Evolutionary conservation across 768 basidiomycete species (phyloP).

Genomic region (Sarcodon aspratus): DNA sequence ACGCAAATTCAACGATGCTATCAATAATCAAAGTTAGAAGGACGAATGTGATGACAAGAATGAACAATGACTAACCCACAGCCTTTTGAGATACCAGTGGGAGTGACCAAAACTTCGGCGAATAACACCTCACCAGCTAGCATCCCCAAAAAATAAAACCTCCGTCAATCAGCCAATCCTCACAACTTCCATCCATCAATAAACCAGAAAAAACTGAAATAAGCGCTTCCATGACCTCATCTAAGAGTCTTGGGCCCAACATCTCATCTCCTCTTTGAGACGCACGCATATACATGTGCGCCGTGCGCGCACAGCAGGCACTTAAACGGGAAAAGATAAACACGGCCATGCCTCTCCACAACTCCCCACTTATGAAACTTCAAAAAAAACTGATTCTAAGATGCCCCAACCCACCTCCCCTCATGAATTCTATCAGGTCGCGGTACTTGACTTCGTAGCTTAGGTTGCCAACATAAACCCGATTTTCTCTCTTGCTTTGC

Average conservation of each 20-base stretch:
- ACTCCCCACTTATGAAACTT: not conserved
- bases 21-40: constrained; percentile 8
- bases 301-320: too few relatives aligned
- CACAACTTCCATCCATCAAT: constrained; percentile 48
- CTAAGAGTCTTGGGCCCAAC: not conserved
- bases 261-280: not conserved
- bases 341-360: constrained; percentile 5
- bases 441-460: constrained; percentile 98
- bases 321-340: not conserved
- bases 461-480: constrained; percentile 98
- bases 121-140: constrained; percentile 99
- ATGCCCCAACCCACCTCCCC: constrained; percentile 97
- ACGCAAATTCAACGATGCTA: constrained; percentile 93
- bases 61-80: constrained; percentile 71
- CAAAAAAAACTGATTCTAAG: constrained; percentile 29
- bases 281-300: not conserved
- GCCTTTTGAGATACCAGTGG: constrained; percentile 94
- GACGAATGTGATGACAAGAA: not conserved
- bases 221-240: constrained; percentile 8
- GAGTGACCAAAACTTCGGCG: constrained; percentile 97
- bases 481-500: constrained; percentile 93
- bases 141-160: constrained; percentile 78
- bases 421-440: constrained; percentile 99
- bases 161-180: constrained; percentile 75
- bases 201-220: constrained; percentile 27